Percentiles rank a stretch among this genome's conserved stretches.
These are phyloP conservation scores for Marsdenia floribunda DNA, from an alignment of 257 asterid species.

Conservation along the genomic window DNA sequence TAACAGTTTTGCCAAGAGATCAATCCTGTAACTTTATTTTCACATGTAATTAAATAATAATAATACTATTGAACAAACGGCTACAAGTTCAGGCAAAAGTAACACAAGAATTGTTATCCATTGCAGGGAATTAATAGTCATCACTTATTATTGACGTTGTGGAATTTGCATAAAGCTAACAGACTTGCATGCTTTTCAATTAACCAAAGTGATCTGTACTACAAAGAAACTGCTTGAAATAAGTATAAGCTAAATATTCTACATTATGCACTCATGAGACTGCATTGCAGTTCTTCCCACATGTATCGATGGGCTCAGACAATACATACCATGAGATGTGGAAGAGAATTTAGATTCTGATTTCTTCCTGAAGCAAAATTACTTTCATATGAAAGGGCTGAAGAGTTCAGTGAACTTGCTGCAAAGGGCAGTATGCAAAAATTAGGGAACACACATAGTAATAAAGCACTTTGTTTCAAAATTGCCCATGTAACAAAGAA, in stretches of 20 bases:
- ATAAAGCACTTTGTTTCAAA: background rate
- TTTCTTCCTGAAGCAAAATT: conserved; percentile 26
- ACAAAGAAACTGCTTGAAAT: background rate
- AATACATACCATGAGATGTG: conserved; percentile 30
- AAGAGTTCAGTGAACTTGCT: conserved; percentile 32
- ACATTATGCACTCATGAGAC: background rate
- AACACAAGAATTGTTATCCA: background rate
- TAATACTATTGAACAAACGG: background rate
- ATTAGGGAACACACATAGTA: background rate
- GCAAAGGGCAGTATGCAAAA: background rate
- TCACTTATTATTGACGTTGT: background rate
- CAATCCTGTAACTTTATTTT: background rate
- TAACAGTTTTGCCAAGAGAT: background rate
- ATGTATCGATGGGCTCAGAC: background rate
- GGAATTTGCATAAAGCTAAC: background rate
- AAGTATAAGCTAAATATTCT: background rate
- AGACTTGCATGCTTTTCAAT: background rate
- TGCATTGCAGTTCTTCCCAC: background rate
- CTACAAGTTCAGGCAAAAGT: background rate
- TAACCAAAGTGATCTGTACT: background rate
- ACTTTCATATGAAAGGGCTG: conserved; percentile 24
- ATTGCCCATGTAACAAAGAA: too few relatives aligned
- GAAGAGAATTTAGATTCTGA: conserved; percentile 21
- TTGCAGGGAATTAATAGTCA: too few relatives aligned
- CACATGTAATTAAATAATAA: background rate